Base-by-base conservation (phyloP, 2,329 filamentous ascomycete species). In the Lecanicillium sp. region DNA sequence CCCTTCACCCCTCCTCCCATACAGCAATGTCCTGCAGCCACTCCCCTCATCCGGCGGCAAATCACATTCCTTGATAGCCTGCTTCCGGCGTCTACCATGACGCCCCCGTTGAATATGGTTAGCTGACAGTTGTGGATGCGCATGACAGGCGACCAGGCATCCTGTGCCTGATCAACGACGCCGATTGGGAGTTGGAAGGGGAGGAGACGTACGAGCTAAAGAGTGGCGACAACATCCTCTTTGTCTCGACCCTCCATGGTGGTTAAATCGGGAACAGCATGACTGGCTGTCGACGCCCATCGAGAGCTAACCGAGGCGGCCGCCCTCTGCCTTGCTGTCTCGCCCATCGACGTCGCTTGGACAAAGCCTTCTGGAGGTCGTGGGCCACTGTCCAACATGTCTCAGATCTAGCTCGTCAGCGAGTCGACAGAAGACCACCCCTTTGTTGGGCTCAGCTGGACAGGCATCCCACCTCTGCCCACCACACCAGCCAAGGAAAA, bases 141-240 rank as follows among this genome's bases (percentile, higher is more conserved):
- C 22, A 25, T 25, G 48, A 44, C 50, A 97, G 90, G 44, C 88
- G 92, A 38, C 92, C 92, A 5, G 92, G 92, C 3, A 95, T 98
- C 59, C 76, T 98, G 31, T 90, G 96, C 19, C 72, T 98, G 41
- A 94, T 98, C 61, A 98, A 98, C 58, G 92, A 98, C 52, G 87
- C 88, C 18, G 92, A 98, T 60, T 98, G 92, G 92, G 92, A 97
- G 61, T 76, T 98, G 11, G 92, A 97, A 63, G 92, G 89, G 14
- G 90, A 97, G 63, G 88, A 92, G 57, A 74, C 79, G 48, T 97
- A 97, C 57, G 81, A 88, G 62, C 65, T 98, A 42, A 80, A 90
- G 62, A 63, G 70, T 45, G 76, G 80, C 42, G 92, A 98, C 66
- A 90, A 85, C 56, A 85, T 98, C 50, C 71, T 97, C 48, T 98